These are phyloP conservation scores for Parastagonospora nodorum DNA, from an alignment of 2,329 filamentous ascomycete genomes.

Conservation along the genomic window DNA sequence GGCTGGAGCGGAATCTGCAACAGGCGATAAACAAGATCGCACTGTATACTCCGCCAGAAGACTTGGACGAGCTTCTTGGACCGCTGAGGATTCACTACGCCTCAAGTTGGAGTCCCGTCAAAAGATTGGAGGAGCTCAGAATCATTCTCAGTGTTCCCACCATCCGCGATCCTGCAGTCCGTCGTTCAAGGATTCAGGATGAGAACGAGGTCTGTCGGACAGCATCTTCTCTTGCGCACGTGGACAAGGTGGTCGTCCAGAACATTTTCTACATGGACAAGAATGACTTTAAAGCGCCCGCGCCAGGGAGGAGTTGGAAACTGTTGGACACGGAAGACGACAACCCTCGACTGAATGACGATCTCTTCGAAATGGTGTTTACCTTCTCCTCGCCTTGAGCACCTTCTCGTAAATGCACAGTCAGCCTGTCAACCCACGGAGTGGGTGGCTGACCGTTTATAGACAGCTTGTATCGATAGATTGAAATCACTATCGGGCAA, in stretches of 20 bases:
- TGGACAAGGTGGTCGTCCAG: constrained; percentile 13
- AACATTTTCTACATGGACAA: constrained; percentile 9
- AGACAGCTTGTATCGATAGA: constrained; percentile 3
- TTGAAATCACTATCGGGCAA: constrained; percentile 3
- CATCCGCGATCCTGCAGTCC: neutral
- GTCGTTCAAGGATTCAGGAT: constrained; percentile 1
- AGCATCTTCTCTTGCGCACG: constrained; percentile 10
- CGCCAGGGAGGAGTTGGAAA: constrained; percentile 6
- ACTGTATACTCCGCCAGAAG: neutral
- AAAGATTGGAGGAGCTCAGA: constrained; percentile 13
- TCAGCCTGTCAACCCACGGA: neutral
- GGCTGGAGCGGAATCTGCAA: constrained; percentile 2
- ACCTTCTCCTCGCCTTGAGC: constrained; percentile 3
- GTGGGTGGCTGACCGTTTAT: neutral
- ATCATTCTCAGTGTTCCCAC: constrained; percentile 15
- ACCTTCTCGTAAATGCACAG: neutral
- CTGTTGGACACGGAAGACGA: constrained; percentile 7
- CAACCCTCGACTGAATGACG: constrained; percentile 1
- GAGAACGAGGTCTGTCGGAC: constrained; percentile 9
- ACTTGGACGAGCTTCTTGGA: neutral
- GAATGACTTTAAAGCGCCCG: neutral
- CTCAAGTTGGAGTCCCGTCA: constrained; percentile 1
- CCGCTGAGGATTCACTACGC: constrained; percentile 5
- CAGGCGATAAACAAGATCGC: neutral
- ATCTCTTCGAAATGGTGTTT: constrained; percentile 15